Base-by-base conservation (phyloP, 305 asterid genomes). In the Nicotiana rustica region DNA sequence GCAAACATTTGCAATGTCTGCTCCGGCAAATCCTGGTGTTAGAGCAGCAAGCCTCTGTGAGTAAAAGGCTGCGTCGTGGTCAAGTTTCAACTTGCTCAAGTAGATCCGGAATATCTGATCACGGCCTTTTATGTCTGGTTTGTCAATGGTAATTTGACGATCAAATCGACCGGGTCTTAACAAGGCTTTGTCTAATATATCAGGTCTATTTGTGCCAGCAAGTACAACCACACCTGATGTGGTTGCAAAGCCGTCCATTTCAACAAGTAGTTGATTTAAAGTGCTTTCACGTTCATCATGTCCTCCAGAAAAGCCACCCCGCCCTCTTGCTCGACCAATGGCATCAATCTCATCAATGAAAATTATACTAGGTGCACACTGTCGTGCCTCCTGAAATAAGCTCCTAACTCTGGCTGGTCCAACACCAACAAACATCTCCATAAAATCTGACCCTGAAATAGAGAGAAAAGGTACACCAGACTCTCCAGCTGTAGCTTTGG, bases 11-110 rank as follows among this genome's bases (percentile, higher is more conserved):
- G 96, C 97, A 79, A 94, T 94, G 89, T 94, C 98, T 10, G 98
- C 98, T 47, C 98, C 98, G 57, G 98, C 93, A 87, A 94, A 92
- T 61, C 98, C 97, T 49, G 98, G 98, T 49, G 98, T 94, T 64
- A 94, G 90, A 73, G 98, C 96, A 60, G 96, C 94, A 83, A 94
- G 97, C 88, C 97, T 90, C 84, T 89, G 91, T 15, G 98, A 94
- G 86, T 92, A 93, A 83, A 49, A 91, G 1, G 95, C 84, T 13
- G 96, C 88, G 57, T 91, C 92, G 21, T 86, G 88, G 83, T 93
- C 97, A 77, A 94, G 94, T 88, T 90, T 94, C 88, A 93, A 79
- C 88, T 91, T 92, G n/a, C 85, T 91, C 83, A 94, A 82, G 85
- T 94, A 92, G 84, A 93, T 86, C 67, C 52, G 85, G 84, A 94